These are phyloP conservation scores for Picea engelmannii DNA, from an alignment of 83 land plant genomes.

Conservation along the genomic window DNA sequence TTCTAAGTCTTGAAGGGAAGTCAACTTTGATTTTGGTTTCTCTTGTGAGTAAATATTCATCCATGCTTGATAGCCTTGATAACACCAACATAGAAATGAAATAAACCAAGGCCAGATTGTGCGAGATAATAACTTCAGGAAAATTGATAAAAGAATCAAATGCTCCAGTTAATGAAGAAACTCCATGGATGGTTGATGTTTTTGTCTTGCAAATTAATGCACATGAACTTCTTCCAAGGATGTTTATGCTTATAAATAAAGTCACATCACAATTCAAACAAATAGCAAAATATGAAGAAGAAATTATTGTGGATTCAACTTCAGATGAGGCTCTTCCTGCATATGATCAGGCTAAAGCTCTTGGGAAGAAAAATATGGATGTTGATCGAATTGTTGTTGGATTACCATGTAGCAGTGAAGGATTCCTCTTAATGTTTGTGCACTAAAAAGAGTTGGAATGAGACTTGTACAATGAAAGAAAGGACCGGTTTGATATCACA, in stretches of 20 bases:
- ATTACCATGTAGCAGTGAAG: conserved; percentile 62
- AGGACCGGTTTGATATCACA: too few species aligned
- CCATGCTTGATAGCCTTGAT: conserved; percentile 98
- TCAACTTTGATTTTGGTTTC: conserved; percentile 97
- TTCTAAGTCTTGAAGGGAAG: conserved; percentile 93
- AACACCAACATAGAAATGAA: too few species aligned
- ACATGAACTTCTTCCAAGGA: conserved; percentile 68
- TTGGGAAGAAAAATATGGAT: conserved; percentile 73
- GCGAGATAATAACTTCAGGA: conserved; percentile 44
- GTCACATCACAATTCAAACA: conserved; percentile 70
- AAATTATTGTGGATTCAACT: conserved; percentile 56
- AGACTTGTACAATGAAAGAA: conserved; percentile 52
- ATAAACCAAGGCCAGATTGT: too few species aligned
- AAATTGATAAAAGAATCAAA: conserved; percentile 10
- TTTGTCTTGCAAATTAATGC: conserved; percentile 89
- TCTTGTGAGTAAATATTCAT: conserved; percentile 98
- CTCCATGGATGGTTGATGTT: conserved; percentile 97
- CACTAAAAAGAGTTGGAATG: conserved; percentile 73
- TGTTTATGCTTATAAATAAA: conserved; percentile 39
- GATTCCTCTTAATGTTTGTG: conserved; percentile 71
- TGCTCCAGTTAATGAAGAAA: conserved; percentile 42
- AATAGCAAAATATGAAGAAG: conserved; percentile 27
- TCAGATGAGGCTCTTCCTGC: conserved; percentile 75
- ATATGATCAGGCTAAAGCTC: conserved; percentile 98
- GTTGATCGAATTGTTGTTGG: too few species aligned